Conservation (phyloP, 1,284 basidiomycete species). For the Ustilago hordei region DNA sequence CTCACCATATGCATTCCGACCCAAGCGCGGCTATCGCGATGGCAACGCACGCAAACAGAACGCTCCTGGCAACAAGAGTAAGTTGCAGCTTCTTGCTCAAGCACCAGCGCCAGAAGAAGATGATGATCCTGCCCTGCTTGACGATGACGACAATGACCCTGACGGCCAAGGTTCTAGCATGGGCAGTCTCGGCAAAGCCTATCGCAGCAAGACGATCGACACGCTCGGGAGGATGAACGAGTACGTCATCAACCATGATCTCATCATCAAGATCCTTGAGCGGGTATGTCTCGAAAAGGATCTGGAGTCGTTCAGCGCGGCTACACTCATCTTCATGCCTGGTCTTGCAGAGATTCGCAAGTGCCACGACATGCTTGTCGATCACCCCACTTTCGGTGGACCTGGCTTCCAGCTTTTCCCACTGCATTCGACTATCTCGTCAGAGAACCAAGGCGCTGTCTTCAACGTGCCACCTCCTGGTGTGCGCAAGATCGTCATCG, state of each 20-base stretch:
- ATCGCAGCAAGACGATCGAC: conserved; percentile 78
- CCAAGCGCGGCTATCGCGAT: conserved; percentile 47
- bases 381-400: conserved; percentile 81
- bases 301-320: conserved; percentile 78
- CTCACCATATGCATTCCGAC: conserved; percentile 80
- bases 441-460: conserved; percentile 86
- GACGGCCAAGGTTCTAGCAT: conserved; percentile 69
- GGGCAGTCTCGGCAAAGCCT: conserved; percentile 73
- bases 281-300: conserved; percentile 80
- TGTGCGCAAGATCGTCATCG: conserved; percentile 88
- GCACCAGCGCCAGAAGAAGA: conserved; percentile 73
- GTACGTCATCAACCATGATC: conserved; percentile 76
- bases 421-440: conserved; percentile 81
- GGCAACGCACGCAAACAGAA: conserved; percentile 48
- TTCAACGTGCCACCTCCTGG: conserved; percentile 87
- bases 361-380: conserved; percentile 82
- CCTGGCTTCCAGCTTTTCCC: conserved; percentile 83
- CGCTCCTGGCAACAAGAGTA: conserved; percentile 72
- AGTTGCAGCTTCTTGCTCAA: conserved; percentile 74
- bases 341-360: conserved; percentile 86
- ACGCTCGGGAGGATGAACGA: conserved; percentile 91
- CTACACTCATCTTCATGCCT: conserved; percentile 92
- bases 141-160: conserved; percentile 79
- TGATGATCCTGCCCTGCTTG: conserved; percentile 82
- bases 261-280: conserved; percentile 85